Base-by-base conservation (phyloP, 2,329 filamentous ascomycete species). In the Endoconidiophora laricicola region DNA sequence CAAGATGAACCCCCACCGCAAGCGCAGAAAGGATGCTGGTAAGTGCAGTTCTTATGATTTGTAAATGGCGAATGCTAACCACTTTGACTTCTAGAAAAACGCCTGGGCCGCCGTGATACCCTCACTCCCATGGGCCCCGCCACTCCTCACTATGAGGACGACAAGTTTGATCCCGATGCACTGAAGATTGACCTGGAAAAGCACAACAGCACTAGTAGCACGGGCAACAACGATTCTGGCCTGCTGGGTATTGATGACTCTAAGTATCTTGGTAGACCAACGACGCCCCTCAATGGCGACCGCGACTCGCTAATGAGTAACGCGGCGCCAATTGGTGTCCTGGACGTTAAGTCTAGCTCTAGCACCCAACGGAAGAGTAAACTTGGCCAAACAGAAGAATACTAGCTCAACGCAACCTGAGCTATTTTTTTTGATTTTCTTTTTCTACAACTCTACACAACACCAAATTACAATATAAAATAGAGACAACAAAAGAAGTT, bases 1-100 rank as follows among this genome's bases (percentile, higher is more conserved):
- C 73, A 83, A 83, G 62, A 77, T 87, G 67, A 96, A 96, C 68
- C 88, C 90, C 3, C 90, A 96, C 65, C 79, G 83, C 56, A 82
- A 82, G 72, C 80, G 81, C 60, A 81, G 86, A 66, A 94, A 93
- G 75, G 85, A 90, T 67, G 78, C 86, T 63, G 86, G 86, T 86
- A 83, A 76, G 80, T 65, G 40, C 6, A 10, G 40, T 37, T 45
- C 6, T 20, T 18, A 46, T 50, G 12, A 37, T 23, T 18, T 18
- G 9, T 23, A 6, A 24, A 33, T 60, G 40, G 23, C 14, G 2
- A 44, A 52, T 42, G 48, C 59, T 63, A 63, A 66, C 55, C 37
- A 49, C 29, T 33, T 12, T 33, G 29, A 41, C 4, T n/a, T 5
- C 3, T 64, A 86, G 84, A 88, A 65, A 86, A 90, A 70, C 39